A percentile compares a stretch with the other conserved stretches of the same genome.
Evolutionary conservation across 1,139 yeast species (phyloP).

Genomic region (Scheffersomyces quercinus): DNA sequence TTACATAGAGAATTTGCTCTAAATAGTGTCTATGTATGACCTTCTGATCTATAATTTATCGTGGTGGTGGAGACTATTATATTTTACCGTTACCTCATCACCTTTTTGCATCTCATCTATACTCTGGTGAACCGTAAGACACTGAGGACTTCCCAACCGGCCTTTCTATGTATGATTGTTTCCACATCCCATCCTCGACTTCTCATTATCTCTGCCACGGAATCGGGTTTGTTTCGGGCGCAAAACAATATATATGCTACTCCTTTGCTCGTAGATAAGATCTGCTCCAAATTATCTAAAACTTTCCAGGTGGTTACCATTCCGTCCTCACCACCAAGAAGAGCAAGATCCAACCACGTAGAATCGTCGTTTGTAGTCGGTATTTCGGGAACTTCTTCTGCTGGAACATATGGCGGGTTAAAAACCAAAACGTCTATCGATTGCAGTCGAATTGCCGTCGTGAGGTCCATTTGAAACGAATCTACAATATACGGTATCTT

Average conservation of each 20-base stretch:
- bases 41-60: neutral
- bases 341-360: slow-evolving; percentile 83
- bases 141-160: slow-evolving; percentile 95
- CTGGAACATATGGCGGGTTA: slow-evolving; percentile 97
- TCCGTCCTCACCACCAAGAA: slow-evolving; percentile 86
- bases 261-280: slow-evolving; percentile 53
- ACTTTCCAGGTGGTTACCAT: slow-evolving; percentile 78
- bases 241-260: slow-evolving; percentile 84
- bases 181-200: slow-evolving; percentile 56
- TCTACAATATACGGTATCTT: slow-evolving; percentile 41
- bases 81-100: neutral
- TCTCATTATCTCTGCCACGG: slow-evolving; percentile 52
- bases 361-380: slow-evolving; percentile 53
- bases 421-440: slow-evolving; percentile 72
- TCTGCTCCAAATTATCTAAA: slow-evolving; percentile 48
- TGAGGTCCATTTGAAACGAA: slow-evolving; percentile 58
- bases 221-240: slow-evolving; percentile 78
- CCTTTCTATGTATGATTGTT: slow-evolving; percentile 62
- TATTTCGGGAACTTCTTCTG: slow-evolving; percentile 57
- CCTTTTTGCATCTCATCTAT: neutral
- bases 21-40: neutral
- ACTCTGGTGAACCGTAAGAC: slow-evolving; percentile 51
- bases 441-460: slow-evolving; percentile 45
- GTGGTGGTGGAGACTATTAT: neutral
- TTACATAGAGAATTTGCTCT: neutral